These are phyloP conservation scores for Moringa oleifera DNA, from an alignment of 345 rosid species.

Conservation along the genomic window DNA sequence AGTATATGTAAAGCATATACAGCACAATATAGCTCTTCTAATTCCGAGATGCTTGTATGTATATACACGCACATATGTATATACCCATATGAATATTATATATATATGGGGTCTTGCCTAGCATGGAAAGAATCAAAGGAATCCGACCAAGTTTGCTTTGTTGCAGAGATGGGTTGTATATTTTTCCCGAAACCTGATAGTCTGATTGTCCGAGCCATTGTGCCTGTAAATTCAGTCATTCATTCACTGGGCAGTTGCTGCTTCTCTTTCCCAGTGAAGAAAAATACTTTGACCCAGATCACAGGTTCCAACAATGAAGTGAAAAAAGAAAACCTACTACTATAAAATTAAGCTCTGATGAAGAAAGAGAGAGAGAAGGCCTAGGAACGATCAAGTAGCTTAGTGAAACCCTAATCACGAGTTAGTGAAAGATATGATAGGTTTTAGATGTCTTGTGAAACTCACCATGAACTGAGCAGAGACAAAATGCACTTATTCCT, in stretches of 20 bases:
- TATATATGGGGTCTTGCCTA: neutral
- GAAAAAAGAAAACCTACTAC: neutral
- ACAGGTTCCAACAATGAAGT: constrained; percentile 12
- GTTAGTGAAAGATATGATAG: neutral
- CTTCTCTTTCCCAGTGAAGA: constrained; percentile 7
- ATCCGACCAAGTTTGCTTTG: constrained; percentile 3
- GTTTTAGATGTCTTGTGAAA: no score
- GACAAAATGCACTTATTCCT: neutral
- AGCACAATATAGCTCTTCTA: no score
- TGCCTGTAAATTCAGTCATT: neutral
- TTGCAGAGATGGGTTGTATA: constrained; percentile 17
- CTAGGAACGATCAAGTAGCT: no score
- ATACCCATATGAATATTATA: no score
- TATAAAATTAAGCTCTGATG: no score
- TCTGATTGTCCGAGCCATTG: neutral
- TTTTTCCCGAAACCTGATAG: neutral
- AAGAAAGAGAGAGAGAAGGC: no score
- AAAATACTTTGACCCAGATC: constrained; percentile 15
- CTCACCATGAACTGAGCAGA: neutral
- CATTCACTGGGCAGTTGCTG: constrained; percentile 10
- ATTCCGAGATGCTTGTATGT: neutral
- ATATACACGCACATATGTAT: no score
- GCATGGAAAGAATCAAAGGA: constrained; percentile 8
- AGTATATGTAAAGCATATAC: no score
- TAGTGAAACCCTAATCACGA: constrained; percentile 28